Conservation (phyloP, 768 basidiomycete genomes). For the Gelatoporia subvermispora region DNA sequence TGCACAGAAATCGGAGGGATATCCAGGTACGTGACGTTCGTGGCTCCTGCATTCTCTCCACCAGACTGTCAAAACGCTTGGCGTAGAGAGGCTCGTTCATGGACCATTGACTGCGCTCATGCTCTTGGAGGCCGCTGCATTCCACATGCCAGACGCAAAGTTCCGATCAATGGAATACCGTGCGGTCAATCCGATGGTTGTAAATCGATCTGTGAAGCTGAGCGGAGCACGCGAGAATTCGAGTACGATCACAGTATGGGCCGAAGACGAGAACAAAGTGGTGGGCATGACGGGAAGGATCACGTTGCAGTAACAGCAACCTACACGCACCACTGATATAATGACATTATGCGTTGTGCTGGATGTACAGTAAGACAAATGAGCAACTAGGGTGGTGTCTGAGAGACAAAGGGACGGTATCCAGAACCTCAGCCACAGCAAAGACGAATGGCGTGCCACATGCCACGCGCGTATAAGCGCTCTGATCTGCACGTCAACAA, state of each 20-base stretch:
- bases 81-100: slow-evolving; percentile 77
- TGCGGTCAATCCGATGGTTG: slow-evolving; percentile 60
- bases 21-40: slow-evolving; percentile 55
- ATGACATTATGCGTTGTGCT: background rate
- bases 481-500: slow-evolving; percentile 9
- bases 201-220: slow-evolving; percentile 44
- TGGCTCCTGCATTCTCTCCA: background rate
- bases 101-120: slow-evolving; percentile 79
- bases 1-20: slow-evolving; percentile 62
- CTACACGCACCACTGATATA: background rate
- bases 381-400: too few species aligned
- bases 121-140: slow-evolving; percentile 57
- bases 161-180: slow-evolving; percentile 62
- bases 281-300: slow-evolving; percentile 62
- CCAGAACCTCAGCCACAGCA: too few species aligned
- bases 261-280: slow-evolving; percentile 51
- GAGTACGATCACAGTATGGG: slow-evolving; percentile 46
- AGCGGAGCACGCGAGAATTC: slow-evolving; percentile 40
- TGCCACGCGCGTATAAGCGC: background rate
- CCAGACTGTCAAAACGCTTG: background rate
- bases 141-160: slow-evolving; percentile 42
- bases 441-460: too few species aligned
- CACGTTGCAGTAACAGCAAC: slow-evolving; percentile 8
- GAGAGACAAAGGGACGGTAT: too few species aligned
- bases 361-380: too few species aligned